Conservation (phyloP, 192 early-diverging fungal genomes). For the Thamnidium elegans region DNA sequence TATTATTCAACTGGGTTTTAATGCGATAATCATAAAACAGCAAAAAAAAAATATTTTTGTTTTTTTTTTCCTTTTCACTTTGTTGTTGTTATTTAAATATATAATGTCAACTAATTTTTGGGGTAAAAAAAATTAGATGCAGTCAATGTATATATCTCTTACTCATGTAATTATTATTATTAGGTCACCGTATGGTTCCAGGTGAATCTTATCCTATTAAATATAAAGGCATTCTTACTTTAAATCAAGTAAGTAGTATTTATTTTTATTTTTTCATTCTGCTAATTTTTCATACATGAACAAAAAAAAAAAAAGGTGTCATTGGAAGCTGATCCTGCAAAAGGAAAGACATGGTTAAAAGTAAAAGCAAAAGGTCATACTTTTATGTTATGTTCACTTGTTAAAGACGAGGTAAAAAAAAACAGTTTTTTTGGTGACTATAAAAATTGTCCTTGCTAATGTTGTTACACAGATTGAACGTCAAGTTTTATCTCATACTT, state of each 20-base stretch:
- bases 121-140: constrained; percentile 5
- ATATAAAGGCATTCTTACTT: background rate
- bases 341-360: constrained; percentile 3
- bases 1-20: too few species aligned
- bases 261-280: background rate
- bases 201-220: constrained; percentile 3
- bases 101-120: constrained; percentile 13
- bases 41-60: background rate
- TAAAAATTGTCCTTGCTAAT: background rate
- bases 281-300: background rate
- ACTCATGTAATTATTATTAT: background rate
- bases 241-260: background rate
- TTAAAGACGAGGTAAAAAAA: constrained; percentile 7
- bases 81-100: background rate
- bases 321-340: background rate
- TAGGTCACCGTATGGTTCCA: constrained; percentile 1
- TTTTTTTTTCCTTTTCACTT: background rate
- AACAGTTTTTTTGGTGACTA: background rate
- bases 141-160: background rate
- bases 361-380: background rate
- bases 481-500: background rate
- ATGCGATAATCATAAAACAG: too few species aligned
- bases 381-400: constrained; percentile 9
- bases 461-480: background rate
- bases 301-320: background rate